Evolutionary conservation across 2,329 filamentous ascomycete genomes (phyloP), one percentile per base, ranked within the genome.

Genomic region (Fusarium piperis): DNA sequence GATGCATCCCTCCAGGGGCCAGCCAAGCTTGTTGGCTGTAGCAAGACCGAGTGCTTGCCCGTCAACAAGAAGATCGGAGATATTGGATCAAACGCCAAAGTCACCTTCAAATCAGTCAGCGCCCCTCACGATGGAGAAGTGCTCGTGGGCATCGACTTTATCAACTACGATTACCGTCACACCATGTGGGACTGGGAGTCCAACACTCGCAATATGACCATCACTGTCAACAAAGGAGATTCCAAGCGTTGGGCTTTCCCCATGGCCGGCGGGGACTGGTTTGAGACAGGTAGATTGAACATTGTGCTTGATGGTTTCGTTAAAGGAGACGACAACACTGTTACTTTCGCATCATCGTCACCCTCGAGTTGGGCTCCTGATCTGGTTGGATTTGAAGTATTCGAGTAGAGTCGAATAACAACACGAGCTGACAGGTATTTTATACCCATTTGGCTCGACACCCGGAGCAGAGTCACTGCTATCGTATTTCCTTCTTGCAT

Each of bases 81-180:
- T 20, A 76, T 86, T 3, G 75, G 77, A 23, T 23, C 23, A 23
- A 23, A 70, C n/a, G 79, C 83, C 2, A 78, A 64, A 4, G 79
- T 81, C n/a, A 78, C 75, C 0, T 83, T 87, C 55, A 64, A 76
- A 4, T 74, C 75, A 1, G 79, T 83, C 11, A 68, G 39, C 5
- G 74, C 77, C 1, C 68, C 78, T 1, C 79, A 74, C 0, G 75
- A 67, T 5, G 81, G 82, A 1, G 71, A 71, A 4, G 82, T 83
- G 64, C 81, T 85, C 33, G 64, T 88, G 1, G 84, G 83, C 1
- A 75, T 88, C 13, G 84, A 87, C 71, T 87, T 83, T 51, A 84
- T 87, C 76, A 88, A 88, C 77, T 87, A 88, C 67, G 85, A 87
- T 10, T 79, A 86, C 12, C 80, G 83, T 0, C 81, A 86, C 16